Percentiles rank a stretch among this genome's conserved stretches.
phyloP scores from a whole-genome alignment of 352 stramenopile species.

The Phytopythium litorale region DNA sequence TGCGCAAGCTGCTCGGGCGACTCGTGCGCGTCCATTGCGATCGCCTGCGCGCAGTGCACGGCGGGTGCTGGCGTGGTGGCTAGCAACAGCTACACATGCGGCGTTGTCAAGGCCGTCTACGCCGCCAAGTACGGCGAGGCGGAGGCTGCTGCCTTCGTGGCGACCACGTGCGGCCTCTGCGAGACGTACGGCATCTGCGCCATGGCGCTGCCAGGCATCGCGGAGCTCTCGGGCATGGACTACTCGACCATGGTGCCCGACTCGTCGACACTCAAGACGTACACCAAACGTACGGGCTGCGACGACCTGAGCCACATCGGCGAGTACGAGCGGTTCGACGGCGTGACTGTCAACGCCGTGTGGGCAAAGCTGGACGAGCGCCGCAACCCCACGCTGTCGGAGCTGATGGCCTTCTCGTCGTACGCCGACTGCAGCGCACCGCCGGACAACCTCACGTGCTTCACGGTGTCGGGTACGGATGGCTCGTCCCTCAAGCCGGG shows the following conservation, averaged over 20 bases:
- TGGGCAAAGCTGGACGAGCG: slow-evolving; percentile 48
- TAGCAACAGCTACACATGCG: slow-evolving; percentile 39
- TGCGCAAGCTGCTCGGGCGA: slow-evolving; percentile 36
- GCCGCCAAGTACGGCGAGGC: slow-evolving; percentile 30
- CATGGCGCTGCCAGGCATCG: slow-evolving; percentile 47
- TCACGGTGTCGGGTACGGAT: slow-evolving; percentile 43
- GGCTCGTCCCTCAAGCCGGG: slow-evolving; percentile 31
- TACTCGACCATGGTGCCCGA: slow-evolving; percentile 35
- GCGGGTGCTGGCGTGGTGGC: slow-evolving; percentile 31
- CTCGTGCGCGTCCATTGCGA: slow-evolving; percentile 28
- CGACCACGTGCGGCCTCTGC: slow-evolving; percentile 44
- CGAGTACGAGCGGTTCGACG: slow-evolving; percentile 66
- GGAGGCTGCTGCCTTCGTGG: slow-evolving; percentile 31
- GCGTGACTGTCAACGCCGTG: slow-evolving; percentile 32
- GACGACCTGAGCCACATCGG: slow-evolving; percentile 56
- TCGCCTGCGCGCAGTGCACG: slow-evolving; percentile 35
- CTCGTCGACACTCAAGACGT: slow-evolving; percentile 31
- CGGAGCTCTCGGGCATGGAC: slow-evolving; percentile 55
- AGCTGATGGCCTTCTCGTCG: slow-evolving; percentile 44
- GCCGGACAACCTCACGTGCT: slow-evolving; percentile 53
- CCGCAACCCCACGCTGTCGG: slow-evolving; percentile 54
- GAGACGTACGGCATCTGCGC: slow-evolving; percentile 46
- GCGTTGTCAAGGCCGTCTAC: slow-evolving; percentile 37
- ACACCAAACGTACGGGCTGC: slow-evolving; percentile 63
- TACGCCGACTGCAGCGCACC: slow-evolving; percentile 55